A percentile compares a stretch with the other conserved stretches of the same genome.
These are phyloP conservation scores for Pyrus betulifolia DNA, from an alignment of 306 rosid species.

Conservation along the genomic window DNA sequence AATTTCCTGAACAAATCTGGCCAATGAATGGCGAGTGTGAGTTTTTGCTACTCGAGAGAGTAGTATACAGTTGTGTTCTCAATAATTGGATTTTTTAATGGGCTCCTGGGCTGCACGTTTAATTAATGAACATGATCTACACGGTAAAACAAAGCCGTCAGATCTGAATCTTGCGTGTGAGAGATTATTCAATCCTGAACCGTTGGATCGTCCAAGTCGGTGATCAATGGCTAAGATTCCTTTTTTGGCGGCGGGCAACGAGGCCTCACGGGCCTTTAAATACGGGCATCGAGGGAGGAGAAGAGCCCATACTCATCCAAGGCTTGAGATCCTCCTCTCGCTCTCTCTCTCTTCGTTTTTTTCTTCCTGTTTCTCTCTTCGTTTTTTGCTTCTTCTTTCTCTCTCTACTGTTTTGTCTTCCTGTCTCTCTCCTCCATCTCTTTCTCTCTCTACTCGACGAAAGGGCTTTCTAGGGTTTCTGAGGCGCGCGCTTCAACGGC, in stretches of 20 bases:
- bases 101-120: neutral
- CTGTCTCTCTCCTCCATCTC: neutral
- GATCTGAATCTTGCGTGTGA: slow-evolving; percentile 25
- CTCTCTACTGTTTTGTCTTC: neutral
- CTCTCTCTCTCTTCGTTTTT: neutral
- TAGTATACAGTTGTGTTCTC: accelerated
- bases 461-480: slow-evolving; percentile 47
- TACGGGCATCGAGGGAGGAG: slow-evolving; percentile 9
- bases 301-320: slow-evolving; percentile 11
- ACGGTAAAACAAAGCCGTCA: neutral
- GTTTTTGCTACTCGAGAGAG: accelerated
- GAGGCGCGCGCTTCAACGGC: slow-evolving; percentile 34
- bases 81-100: neutral
- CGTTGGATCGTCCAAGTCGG: slow-evolving; percentile 23
- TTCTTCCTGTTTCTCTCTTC: neutral
- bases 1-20: accelerated
- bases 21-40: neutral
- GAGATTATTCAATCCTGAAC: neutral
- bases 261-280: slow-evolving; percentile 40
- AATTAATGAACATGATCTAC: neutral
- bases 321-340: neutral
- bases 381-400: neutral
- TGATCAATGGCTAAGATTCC: slow-evolving; percentile 28
- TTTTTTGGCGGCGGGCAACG: slow-evolving; percentile 11
- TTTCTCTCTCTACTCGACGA: slow-evolving; percentile 24